Percentiles rank a stretch among this genome's conserved stretches.
Evolutionary conservation across 208 protist species (phyloP).

Genomic region (Angomonas deanei): DNA sequence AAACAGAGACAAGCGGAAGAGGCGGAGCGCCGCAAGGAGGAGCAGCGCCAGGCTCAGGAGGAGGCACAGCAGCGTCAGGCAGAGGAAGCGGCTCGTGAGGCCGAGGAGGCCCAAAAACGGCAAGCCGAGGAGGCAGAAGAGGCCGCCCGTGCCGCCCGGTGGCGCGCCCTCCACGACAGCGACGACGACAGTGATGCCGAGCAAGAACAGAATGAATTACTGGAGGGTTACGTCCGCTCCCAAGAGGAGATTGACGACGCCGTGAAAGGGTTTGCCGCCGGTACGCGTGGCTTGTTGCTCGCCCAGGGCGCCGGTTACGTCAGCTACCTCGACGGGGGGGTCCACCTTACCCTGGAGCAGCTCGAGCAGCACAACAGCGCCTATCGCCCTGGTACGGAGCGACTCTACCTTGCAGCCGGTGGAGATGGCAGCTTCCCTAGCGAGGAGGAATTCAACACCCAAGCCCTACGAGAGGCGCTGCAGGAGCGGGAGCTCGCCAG

Average conservation of each 20-base stretch:
- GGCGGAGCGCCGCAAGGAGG: constrained; percentile 19
- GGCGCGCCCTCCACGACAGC: constrained; percentile 18
- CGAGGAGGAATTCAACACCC: constrained; percentile 30
- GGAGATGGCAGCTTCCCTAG: constrained; percentile 8
- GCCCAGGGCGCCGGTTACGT: constrained; percentile 29
- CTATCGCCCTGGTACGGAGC: constrained; percentile 21
- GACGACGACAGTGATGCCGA: constrained; percentile 30
- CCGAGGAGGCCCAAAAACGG: not conserved
- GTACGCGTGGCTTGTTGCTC: constrained; percentile 26
- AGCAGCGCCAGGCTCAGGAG: constrained; percentile 15
- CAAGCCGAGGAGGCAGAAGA: constrained; percentile 15
- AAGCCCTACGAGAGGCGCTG: constrained; percentile 18
- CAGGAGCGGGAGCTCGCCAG: constrained; percentile 23
- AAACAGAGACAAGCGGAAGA: constrained; percentile 1
- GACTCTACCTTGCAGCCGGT: not conserved
- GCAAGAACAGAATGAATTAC: constrained; percentile 20
- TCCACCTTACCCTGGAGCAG: constrained; percentile 23
- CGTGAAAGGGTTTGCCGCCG: constrained; percentile 20
- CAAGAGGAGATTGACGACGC: constrained; percentile 32
- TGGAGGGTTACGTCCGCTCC: constrained; percentile 20
- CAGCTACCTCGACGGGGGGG: constrained; percentile 68
- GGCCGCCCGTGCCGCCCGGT: constrained; percentile 8
- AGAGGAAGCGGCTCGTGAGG: constrained; percentile 14
- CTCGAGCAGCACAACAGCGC: constrained; percentile 42
- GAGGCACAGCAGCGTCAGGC: constrained; percentile 27